Conservation (phyloP, 441 rosid species). For the Erodium trifolium region DNA sequence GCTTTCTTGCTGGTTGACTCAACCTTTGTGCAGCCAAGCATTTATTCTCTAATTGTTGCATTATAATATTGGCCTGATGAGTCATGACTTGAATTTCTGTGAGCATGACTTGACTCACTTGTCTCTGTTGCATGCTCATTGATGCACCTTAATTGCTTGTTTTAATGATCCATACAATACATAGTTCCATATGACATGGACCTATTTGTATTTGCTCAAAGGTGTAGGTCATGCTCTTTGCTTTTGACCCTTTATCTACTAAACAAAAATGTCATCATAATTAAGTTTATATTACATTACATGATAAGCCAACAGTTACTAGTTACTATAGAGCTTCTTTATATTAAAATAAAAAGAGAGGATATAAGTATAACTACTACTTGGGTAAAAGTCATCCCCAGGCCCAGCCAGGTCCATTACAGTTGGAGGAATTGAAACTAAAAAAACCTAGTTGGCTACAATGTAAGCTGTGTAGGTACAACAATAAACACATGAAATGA, state of each 20-base stretch:
- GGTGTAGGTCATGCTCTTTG: neutral
- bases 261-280: too few species aligned
- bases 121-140: neutral
- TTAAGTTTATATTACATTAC: neutral
- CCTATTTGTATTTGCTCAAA: neutral
- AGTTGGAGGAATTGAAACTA: constrained; percentile 5
- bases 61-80: neutral
- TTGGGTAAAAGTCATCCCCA: constrained; percentile 4
- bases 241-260: neutral
- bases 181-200: neutral
- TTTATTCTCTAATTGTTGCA: neutral
- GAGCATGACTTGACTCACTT: neutral
- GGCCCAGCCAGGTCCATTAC: constrained; percentile 3
- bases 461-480: neutral
- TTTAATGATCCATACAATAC: neutral
- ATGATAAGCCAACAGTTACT: neutral
- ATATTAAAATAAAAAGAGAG: neutral
- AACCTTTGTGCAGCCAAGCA: constrained; percentile 7
- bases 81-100: neutral
- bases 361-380: neutral
- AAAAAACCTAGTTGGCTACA: constrained; percentile 1
- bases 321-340: neutral
- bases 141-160: neutral
- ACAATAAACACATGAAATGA: constrained; percentile 1
- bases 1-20: constrained; percentile 5